These are phyloP conservation scores for Vitis hybrid DNA, from an alignment of 177 flowering plant genomes.

Conservation along the genomic window DNA sequence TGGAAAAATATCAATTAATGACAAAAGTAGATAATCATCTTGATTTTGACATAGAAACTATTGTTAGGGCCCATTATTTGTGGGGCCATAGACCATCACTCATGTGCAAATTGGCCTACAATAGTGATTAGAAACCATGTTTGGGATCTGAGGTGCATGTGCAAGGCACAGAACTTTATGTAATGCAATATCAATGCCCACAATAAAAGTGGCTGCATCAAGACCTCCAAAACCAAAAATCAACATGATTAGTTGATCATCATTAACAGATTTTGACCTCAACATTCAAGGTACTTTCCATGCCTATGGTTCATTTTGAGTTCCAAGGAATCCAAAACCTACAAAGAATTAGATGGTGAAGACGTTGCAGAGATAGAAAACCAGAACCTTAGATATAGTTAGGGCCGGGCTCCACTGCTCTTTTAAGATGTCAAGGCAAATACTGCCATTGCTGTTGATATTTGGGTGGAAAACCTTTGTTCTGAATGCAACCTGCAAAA, in stretches of 20 bases:
- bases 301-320: too few relatives aligned
- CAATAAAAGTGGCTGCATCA: neutral
- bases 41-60: neutral
- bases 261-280: neutral
- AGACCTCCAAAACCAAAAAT: neutral
- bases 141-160: neutral
- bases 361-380: neutral
- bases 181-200: neutral
- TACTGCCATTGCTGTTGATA: slow-evolving; percentile 83
- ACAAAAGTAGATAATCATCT: too few relatives aligned
- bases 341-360: neutral
- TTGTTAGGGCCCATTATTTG: neutral
- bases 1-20: neutral
- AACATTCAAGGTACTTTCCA: too few relatives aligned
- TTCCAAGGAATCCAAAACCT: neutral
- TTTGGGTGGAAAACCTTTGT: slow-evolving; percentile 83
- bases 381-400: slow-evolving; percentile 72
- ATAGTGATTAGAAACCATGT: neutral
- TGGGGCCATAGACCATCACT: neutral
- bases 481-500: slow-evolving; percentile 70
- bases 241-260: neutral
- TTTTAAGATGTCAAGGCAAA: slow-evolving; percentile 80
- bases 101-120: neutral
- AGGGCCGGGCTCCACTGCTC: slow-evolving; percentile 89
- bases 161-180: neutral